Conservation (phyloP, 2,329 filamentous ascomycete species). For the Onygena corvina region DNA sequence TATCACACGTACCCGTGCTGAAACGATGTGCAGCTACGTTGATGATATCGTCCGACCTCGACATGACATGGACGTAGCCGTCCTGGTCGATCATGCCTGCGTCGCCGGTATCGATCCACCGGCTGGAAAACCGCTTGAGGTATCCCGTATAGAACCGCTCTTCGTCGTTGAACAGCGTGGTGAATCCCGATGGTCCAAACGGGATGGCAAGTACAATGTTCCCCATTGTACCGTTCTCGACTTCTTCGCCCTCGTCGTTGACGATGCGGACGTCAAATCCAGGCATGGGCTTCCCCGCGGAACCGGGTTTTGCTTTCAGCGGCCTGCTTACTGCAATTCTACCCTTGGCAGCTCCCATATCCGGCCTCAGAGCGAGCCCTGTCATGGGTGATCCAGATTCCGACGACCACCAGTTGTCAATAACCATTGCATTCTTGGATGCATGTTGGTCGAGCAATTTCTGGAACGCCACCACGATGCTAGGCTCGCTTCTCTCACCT, state of each 20-base stretch:
- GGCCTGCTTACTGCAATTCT: constrained; percentile 36
- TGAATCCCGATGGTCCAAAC: constrained; percentile 73
- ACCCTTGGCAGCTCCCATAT: constrained; percentile 45
- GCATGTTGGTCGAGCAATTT: constrained; percentile 56
- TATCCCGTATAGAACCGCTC: constrained; percentile 79
- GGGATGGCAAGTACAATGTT: constrained; percentile 81
- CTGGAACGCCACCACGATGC: constrained; percentile 71
- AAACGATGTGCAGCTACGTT: constrained; percentile 92
- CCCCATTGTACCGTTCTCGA: constrained; percentile 64
- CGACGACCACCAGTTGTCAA: constrained; percentile 66
- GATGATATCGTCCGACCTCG: constrained; percentile 69
- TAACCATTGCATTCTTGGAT: constrained; percentile 49
- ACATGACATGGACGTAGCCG: constrained; percentile 53
- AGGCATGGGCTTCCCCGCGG: constrained; percentile 80
- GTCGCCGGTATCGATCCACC: constrained; percentile 85
- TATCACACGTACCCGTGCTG: constrained; percentile 55
- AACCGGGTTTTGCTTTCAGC: constrained; percentile 56
- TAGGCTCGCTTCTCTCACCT: constrained; percentile 79
- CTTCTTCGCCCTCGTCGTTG: constrained; percentile 63
- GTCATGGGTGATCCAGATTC: constrained; percentile 59
- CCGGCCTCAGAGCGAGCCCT: constrained; percentile 51
- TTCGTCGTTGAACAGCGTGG: constrained; percentile 74
- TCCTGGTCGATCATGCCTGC: constrained; percentile 73
- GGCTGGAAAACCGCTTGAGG: constrained; percentile 64
- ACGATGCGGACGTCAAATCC: constrained; percentile 81